Percentiles rank a stretch among this genome's conserved stretches.
Conservation (phyloP, 1,284 basidiomycete genomes). For the Laetiporus sulphureus region DNA sequence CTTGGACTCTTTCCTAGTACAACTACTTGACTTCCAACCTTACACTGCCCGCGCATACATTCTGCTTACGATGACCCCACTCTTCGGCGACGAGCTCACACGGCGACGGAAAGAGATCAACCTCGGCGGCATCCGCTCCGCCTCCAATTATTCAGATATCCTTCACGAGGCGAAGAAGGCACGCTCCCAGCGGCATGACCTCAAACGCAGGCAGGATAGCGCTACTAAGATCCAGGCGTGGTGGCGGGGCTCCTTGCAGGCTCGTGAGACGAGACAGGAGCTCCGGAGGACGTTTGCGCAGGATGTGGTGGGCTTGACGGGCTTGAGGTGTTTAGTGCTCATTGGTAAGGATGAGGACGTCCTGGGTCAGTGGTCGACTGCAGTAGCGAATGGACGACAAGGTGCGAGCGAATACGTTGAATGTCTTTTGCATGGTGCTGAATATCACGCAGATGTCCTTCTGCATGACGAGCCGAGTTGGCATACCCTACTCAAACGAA, state of each 20-base stretch:
- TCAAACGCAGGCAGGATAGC: conserved; percentile 47
- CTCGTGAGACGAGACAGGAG: conserved; percentile 31
- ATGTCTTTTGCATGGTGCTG: background rate
- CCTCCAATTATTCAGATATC: conserved; percentile 46
- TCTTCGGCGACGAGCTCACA: conserved; percentile 39
- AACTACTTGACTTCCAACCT: no score
- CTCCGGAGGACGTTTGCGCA: conserved; percentile 40
- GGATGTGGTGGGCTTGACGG: conserved; percentile 45
- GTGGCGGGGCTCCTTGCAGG: conserved; percentile 49
- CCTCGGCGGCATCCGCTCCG: conserved; percentile 57
- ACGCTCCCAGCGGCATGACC: conserved; percentile 50
- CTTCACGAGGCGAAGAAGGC: conserved; percentile 54
- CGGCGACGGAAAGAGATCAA: conserved; percentile 61
- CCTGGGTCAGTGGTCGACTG: conserved; percentile 46
- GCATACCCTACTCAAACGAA: no score
- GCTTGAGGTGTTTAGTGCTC: conserved; percentile 54
- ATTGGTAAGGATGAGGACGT: conserved; percentile 48
- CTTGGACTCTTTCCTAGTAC: no score
- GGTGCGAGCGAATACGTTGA: conserved; percentile 29
- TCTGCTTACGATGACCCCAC: conserved; percentile 22
- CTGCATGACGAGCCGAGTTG: no score
- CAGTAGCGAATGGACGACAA: conserved; percentile 31
- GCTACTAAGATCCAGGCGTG: conserved; percentile 61
- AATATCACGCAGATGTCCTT: background rate
- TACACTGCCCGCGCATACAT: no score